phyloP scores from a whole-genome alignment of 305 asterid species.

The Fraxinus floribunda region DNA sequence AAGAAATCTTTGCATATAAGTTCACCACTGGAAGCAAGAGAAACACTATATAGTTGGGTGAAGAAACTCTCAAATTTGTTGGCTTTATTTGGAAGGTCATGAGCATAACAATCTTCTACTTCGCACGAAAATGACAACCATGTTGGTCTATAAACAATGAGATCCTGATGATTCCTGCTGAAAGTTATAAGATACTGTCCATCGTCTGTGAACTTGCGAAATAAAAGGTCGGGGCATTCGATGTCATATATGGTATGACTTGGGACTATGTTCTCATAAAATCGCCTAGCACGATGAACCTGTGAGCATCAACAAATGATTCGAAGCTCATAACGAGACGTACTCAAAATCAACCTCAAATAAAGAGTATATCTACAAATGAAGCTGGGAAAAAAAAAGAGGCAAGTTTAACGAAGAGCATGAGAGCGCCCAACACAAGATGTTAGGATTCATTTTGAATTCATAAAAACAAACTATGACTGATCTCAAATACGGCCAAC shows the following conservation, averaged over 20 bases:
- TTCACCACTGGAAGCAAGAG: conserved; percentile 80
- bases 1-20: conserved; percentile 94
- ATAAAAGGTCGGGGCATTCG: conserved; percentile 85
- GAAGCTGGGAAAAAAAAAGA: background rate
- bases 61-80: conserved; percentile 86
- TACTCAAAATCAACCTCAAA: conserved; percentile 8
- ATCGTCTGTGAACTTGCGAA: conserved; percentile 96
- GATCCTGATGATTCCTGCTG: conserved; percentile 88
- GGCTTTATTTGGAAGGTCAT: conserved; percentile 73
- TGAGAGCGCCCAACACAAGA: conserved; percentile 1
- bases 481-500: conserved; percentile 6
- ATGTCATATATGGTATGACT: conserved; percentile 74
- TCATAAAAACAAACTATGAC: background rate
- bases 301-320: conserved; percentile 36
- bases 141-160: conserved; percentile 81
- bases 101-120: conserved; percentile 54
- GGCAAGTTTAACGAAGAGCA: conserved; percentile 1
- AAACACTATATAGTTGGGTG: conserved; percentile 63
- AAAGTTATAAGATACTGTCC: conserved; percentile 87
- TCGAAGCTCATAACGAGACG: conserved; percentile 15
- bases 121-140: conserved; percentile 88
- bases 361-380: background rate
- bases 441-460: conserved; percentile 12
- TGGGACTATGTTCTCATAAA: conserved; percentile 92
- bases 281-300: conserved; percentile 77